Evolutionary conservation across 2,329 filamentous ascomycete species (phyloP), one percentile per base, ranked within the genome.

Genomic region (Hymenoscyphus scutula): DNA sequence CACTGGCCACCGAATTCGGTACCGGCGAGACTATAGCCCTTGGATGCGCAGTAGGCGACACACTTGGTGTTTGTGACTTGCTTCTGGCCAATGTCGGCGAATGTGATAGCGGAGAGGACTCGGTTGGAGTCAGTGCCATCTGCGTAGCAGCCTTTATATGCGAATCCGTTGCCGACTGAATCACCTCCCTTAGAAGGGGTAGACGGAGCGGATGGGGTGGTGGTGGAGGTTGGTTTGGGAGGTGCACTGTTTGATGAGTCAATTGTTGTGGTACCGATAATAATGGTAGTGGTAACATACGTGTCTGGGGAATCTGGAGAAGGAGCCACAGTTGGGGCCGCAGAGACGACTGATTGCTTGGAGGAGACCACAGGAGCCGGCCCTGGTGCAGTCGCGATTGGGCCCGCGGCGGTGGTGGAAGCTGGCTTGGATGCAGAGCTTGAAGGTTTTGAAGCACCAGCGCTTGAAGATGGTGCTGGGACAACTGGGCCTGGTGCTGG

Each of bases 1-100:
- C 81, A 83, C 64, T 78, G 75, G 25, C 77, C 76, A 37, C 77
- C 77, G 29, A 79, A 79, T 68, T 83, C 80, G 19, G 80, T 82
- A 27, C 80, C 81, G 0, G 81, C 80, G 62, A 82, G 73, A 45
- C 73, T 67, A 65, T 75, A 82, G 8, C 81, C 80, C 53, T 73
- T 72, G 37, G 67, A 66, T 7, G 77, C 73, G 72, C 84, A 86
- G 71, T 81, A 79, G 5, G 74, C 71, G 56, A 82, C 75, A 68
- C 83, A 85, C 25, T 77, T 78, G 56, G 75, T 77, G 70, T 76
- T 78, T 65, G 74, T 78, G 70, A 81, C 75, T 15, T 63, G 53
- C 19, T 68, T 64, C 56, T 68, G 58, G n/a, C 78, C 78, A 37
- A 81, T 68, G 60, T 79, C 73, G 27, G 78, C 76, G 54, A 77